Evolutionary conservation across 306 rosid species (phyloP).

Genomic region (Prosopis cineraria): DNA sequence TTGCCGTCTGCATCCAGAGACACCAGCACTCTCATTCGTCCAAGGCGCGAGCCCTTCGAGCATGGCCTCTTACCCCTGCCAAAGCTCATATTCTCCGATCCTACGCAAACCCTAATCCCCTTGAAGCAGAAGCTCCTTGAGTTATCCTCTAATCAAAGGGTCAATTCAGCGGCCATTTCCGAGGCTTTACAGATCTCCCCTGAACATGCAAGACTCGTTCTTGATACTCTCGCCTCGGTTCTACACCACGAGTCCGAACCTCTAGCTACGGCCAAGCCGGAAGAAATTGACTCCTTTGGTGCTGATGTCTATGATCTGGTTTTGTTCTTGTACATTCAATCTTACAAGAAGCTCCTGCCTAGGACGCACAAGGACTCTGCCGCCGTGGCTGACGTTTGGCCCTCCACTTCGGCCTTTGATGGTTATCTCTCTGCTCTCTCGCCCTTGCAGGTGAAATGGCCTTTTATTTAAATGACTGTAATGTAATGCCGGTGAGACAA

Average conservation of each 20-base stretch:
- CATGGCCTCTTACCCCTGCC: conserved; percentile 87
- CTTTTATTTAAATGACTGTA: background rate
- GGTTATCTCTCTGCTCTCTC: conserved; percentile 77
- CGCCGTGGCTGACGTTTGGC: conserved; percentile 83
- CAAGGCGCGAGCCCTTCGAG: conserved; percentile 90
- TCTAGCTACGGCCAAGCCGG: conserved; percentile 52
- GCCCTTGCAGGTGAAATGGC: conserved; percentile 63
- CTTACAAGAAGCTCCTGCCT: conserved; percentile 68
- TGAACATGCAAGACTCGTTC: conserved; percentile 80
- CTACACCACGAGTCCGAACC: conserved; percentile 77
- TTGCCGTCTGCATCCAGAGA: conserved; percentile 39
- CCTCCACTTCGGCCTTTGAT: conserved; percentile 77
- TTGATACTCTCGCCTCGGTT: conserved; percentile 74
- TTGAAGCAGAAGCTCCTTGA: conserved; percentile 67
- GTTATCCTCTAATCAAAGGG: conserved; percentile 50
- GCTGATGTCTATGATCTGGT: conserved; percentile 69
- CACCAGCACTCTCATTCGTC: conserved; percentile 58
- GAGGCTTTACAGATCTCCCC: conserved; percentile 82
- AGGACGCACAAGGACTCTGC: conserved; percentile 79
- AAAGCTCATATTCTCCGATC: conserved; percentile 84
- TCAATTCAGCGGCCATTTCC: conserved; percentile 59
- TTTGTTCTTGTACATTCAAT: conserved; percentile 68
- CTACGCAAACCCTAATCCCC: conserved; percentile 80
- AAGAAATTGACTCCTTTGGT: conserved; percentile 48
- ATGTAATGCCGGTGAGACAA: conserved; percentile 12